Base-by-base conservation (phyloP, 495 filamentous ascomycete genomes). In the Parathielavia appendiculata region DNA sequence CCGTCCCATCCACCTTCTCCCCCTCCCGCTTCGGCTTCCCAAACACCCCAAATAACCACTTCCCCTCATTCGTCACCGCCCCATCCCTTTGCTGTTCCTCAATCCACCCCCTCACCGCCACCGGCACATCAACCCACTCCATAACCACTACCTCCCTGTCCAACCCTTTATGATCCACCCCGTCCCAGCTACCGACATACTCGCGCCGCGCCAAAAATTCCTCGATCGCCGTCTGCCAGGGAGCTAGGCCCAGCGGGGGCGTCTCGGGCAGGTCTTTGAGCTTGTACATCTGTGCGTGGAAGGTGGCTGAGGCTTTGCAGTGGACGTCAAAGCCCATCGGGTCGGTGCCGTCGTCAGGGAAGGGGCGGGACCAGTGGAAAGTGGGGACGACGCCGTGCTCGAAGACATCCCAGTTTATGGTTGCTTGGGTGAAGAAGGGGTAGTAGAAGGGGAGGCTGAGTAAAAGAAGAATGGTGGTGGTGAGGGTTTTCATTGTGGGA, bases 141-240 rank as follows among this genome's bases (percentile, higher is more conserved):
- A 73, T 71, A 26, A 71, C 62, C 8, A 71, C 58, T 22, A 71
- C 44, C 56, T 73, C 69, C 43, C 71, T 56, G 35, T 71, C 57
- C 32, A 60, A 19, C 9, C 62, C 67, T 55, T 70, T 69, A 48
- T 69, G 63, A 46, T 72, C 69, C 23, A 71, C 68, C 23, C 71
- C 71, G 50, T 72, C 68, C 67, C 66, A 73, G 35, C 52, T 66
- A 22, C 71, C 71, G 12, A 51, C 26, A 46, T 65, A 73, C 7
- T 64, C 56, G 13, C 60, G 39, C 2, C 56, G 40, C 5, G 30
- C n/a, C 16, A 73, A 41, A 47, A 69, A 66, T 11, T 57, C 51
- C 45, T 69, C 56, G 17, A 72, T 63, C 4, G 49, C 66, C n/a
- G 58, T 48, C 13, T 56, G 58, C 66, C 66, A 73, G 1, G 67